Conservation (phyloP, 805 yeast genomes). For the Candida pseudofarinosa region DNA sequence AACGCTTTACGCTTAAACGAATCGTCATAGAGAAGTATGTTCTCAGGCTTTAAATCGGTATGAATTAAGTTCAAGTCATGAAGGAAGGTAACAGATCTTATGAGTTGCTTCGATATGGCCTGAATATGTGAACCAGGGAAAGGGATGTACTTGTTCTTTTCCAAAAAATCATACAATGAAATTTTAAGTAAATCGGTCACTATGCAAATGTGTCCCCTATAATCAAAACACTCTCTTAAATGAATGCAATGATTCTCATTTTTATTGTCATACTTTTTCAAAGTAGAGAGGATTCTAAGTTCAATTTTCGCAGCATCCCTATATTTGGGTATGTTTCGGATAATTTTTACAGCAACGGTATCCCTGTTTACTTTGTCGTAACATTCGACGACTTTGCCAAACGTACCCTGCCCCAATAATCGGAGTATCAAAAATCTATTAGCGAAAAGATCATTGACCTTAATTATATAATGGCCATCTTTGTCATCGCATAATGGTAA, state of each 20-base stretch:
- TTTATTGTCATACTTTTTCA: constrained; percentile 65
- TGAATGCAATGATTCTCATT: constrained; percentile 78
- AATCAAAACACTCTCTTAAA: constrained; percentile 85
- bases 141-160: constrained; percentile 76
- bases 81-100: constrained; percentile 79
- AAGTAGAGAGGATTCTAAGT: constrained; percentile 71
- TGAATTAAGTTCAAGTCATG: constrained; percentile 90
- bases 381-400: constrained; percentile 87
- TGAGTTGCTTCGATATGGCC: constrained; percentile 78
- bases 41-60: constrained; percentile 96
- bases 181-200: constrained; percentile 85
- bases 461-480: constrained; percentile 71
- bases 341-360: constrained; percentile 86
- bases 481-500: constrained; percentile 53
- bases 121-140: constrained; percentile 94
- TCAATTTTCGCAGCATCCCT: constrained; percentile 95
- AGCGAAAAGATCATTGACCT: constrained; percentile 60
- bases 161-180: constrained; percentile 86
- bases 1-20: constrained; percentile 37
- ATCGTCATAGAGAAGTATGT: constrained; percentile 66
- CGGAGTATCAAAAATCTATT: constrained; percentile 65
- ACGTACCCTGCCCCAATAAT: constrained; percentile 87
- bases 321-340: constrained; percentile 87
- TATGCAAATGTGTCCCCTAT: constrained; percentile 87
- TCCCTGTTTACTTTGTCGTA: constrained; percentile 57